phyloP scores from a whole-genome alignment of 1,284 basidiomycete species.

The Anthracocystis panici-leucophaei region DNA sequence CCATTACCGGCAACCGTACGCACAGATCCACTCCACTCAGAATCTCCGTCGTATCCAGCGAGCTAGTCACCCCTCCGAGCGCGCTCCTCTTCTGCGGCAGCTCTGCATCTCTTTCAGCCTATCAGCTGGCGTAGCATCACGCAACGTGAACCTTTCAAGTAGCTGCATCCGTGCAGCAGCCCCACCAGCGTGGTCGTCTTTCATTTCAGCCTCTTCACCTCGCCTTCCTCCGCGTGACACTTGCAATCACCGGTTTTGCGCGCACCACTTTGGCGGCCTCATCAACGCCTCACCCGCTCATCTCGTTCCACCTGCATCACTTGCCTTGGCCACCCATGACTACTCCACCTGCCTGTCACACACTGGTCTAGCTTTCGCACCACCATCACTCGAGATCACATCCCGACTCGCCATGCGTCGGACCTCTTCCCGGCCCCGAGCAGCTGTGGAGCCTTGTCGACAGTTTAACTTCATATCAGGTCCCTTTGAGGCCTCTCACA shows the following conservation, averaged over 20 bases:
- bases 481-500: background rate
- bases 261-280: background rate
- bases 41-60: background rate
- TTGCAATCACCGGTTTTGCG: background rate
- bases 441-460: background rate
- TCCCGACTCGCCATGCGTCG: conserved; percentile 29
- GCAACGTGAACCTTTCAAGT: background rate
- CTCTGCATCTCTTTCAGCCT: background rate
- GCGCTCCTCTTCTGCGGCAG: background rate
- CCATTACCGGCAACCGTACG: background rate
- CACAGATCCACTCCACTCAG: background rate
- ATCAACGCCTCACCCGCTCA: conserved; percentile 1
- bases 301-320: background rate
- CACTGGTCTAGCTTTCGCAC: conserved; percentile 1
- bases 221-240: background rate
- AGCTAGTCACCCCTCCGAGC: background rate
- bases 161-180: background rate
- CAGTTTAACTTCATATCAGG: conserved; percentile 1
- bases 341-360: conserved; percentile 12
- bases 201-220: conserved; percentile 2
- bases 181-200: background rate
- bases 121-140: background rate
- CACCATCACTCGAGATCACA: conserved; percentile 4
- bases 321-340: conserved; percentile 11
- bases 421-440: conserved; percentile 13